A percentile compares a stretch with the other conserved stretches of the same genome.
Conservation (phyloP, 108 stramenopile genomes). For the Stephanodiscus triporus region DNA sequence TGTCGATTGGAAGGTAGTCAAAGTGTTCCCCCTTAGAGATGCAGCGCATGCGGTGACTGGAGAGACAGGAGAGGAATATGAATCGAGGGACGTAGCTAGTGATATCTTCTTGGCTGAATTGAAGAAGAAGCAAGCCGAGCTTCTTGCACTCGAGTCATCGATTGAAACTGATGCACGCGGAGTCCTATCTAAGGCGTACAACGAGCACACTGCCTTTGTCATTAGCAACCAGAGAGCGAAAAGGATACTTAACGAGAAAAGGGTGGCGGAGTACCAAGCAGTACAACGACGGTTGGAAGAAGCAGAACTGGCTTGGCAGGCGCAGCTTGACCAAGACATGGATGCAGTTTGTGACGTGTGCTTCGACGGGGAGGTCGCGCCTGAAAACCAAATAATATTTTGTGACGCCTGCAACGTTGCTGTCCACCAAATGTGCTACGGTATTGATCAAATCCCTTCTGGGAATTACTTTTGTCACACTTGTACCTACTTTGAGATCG, state of each 20-base stretch:
- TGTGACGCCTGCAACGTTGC: conserved; percentile 90
- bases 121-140: conserved; percentile 50
- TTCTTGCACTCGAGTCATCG: conserved; percentile 50
- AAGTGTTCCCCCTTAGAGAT: conserved; percentile 14
- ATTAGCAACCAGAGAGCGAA: conserved; percentile 28
- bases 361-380: conserved; percentile 86
- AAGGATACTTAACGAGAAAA: conserved; percentile 32
- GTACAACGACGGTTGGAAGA: conserved; percentile 57
- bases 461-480: conserved; percentile 90
- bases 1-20: conserved; percentile 35
- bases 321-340: conserved; percentile 86
- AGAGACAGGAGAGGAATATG: neutral
- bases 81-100: conserved; percentile 14
- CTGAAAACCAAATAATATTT: conserved; percentile 90
- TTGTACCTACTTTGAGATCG: conserved; percentile 71
- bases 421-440: conserved; percentile 90
- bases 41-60: neutral
- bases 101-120: conserved; percentile 56
- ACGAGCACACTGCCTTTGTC: conserved; percentile 60
- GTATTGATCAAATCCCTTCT: conserved; percentile 80
- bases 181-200: conserved; percentile 52
- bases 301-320: conserved; percentile 65
- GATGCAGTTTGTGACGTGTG: conserved; percentile 89
- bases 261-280: conserved; percentile 49
- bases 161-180: conserved; percentile 57